phyloP scores from a whole-genome alignment of 306 rosid genomes.

The Corylus heterophylla region DNA sequence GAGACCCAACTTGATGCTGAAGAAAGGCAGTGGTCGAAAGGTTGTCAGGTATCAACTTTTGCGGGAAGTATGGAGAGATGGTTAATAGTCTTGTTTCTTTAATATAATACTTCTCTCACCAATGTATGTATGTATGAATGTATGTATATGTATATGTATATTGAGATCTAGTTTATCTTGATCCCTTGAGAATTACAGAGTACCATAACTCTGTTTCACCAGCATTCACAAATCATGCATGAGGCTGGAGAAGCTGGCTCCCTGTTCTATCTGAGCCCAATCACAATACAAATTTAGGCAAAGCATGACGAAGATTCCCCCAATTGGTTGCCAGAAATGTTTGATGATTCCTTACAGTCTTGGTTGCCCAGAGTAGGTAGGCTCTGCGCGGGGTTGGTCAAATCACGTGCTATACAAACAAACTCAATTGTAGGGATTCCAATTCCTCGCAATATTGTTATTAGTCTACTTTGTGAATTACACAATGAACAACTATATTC shows the following conservation, averaged over 20 bases:
- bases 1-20: slow-evolving; percentile 30
- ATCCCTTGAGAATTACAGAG: background rate
- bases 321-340: too few relatives aligned
- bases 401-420: too few relatives aligned
- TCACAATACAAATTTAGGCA: too few relatives aligned
- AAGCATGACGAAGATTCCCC: too few relatives aligned
- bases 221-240: background rate
- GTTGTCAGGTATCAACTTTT: slow-evolving; percentile 67
- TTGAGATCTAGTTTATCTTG: background rate
- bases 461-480: too few relatives aligned
- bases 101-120: background rate
- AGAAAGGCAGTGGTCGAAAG: slow-evolving; percentile 41
- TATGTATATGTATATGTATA: background rate
- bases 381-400: too few relatives aligned
- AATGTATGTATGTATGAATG: background rate
- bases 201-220: background rate
- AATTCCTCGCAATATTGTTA: too few relatives aligned
- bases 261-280: too few relatives aligned
- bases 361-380: too few relatives aligned
- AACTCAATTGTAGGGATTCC: too few relatives aligned
- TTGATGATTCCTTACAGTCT: too few relatives aligned
- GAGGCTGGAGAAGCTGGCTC: background rate
- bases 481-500: too few relatives aligned
- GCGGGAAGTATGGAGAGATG: slow-evolving; percentile 67
- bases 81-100: slow-evolving; percentile 32